A percentile compares a stretch with the other conserved stretches of the same genome.
Evolutionary conservation across 257 asterid genomes (phyloP).

Genomic region (Nicotiana obtusifolia): DNA sequence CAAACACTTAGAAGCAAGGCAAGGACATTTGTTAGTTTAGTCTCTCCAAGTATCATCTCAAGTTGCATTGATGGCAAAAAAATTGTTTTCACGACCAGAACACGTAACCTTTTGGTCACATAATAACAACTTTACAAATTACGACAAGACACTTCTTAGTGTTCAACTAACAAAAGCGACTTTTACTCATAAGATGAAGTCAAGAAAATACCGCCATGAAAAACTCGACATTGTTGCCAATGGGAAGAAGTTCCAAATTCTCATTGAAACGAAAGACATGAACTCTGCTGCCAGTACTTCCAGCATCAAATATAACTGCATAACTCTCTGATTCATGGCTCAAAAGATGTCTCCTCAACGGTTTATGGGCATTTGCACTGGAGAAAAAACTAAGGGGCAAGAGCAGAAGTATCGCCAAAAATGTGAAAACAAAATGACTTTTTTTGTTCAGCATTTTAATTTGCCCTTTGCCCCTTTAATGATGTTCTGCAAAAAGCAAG

Average conservation of each 20-base stretch:
- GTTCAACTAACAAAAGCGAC: no score
- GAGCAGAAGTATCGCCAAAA: conserved; percentile 37
- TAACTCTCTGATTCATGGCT: conserved; percentile 37
- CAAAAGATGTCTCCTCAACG: conserved; percentile 26
- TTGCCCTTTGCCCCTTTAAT: neutral
- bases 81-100: no score
- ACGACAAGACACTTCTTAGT: no score
- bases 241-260: conserved; percentile 58
- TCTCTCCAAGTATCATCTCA: no score
- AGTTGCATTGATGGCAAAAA: no score
- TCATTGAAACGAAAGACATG: conserved; percentile 65
- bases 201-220: conserved; percentile 30
- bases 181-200: no score
- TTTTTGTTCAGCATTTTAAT: neutral
- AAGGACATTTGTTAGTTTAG: no score
- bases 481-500: neutral
- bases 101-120: no score
- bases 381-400: conserved; percentile 38
- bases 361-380: conserved; percentile 15
- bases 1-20: no score
- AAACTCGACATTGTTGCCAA: conserved; percentile 60
- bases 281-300: conserved; percentile 84
- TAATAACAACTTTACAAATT: no score
- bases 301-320: conserved; percentile 81
- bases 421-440: conserved; percentile 25